Base-by-base conservation (phyloP, 2,329 filamentous ascomycete genomes). In the Colletotrichum zoysiae region DNA sequence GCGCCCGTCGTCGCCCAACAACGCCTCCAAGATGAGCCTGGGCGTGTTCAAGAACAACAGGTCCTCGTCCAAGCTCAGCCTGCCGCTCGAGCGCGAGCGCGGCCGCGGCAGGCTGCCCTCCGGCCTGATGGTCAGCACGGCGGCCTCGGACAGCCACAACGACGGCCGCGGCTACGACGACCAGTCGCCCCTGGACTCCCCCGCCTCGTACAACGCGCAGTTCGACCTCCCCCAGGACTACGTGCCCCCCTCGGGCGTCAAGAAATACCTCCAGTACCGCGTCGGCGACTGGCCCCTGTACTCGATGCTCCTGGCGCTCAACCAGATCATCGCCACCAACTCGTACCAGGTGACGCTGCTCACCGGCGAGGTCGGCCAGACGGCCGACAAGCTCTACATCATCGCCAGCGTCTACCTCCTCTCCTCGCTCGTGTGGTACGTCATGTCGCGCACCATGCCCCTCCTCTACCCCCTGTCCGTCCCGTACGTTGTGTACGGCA, bases 281-380 rank as follows among this genome's bases (percentile, higher is more conserved):
- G 78, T 91, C 69, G 87, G 87, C 30, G 88, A 90, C 75, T 91
- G 89, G 89, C 90, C 89, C 0, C 77, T 91, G 14, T 91, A 91
- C 78, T 86, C 88, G 2, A 84, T 91, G 73, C 83, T 91, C 44
- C 84, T 91, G 23, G 89, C 88, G 18, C 82, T 90, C 44, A 88
- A 89, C 42, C 89, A 91, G 76, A 88, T 91, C 73, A 87, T 91
- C 61, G 88, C 90, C 1, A 88, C 89, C 67, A 91, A 91, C 79
- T 91, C 89, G 0, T 91, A 91, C 79, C 90, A 92, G 76, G 89
- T 92, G 76, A 91, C 89, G 0, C 83, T 92, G n/a, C 83, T 92
- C 35, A 90, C 89, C 0, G 90, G 90, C n/a, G 86, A 90, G 75
- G 83, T 89, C 38, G 89, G 88, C 67, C 85, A 91, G 77, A 85